Percentiles rank a stretch among this genome's conserved stretches.
Evolutionary conservation across 2,329 filamentous ascomycete genomes (phyloP).

Genomic region (Catunica adiposa): DNA sequence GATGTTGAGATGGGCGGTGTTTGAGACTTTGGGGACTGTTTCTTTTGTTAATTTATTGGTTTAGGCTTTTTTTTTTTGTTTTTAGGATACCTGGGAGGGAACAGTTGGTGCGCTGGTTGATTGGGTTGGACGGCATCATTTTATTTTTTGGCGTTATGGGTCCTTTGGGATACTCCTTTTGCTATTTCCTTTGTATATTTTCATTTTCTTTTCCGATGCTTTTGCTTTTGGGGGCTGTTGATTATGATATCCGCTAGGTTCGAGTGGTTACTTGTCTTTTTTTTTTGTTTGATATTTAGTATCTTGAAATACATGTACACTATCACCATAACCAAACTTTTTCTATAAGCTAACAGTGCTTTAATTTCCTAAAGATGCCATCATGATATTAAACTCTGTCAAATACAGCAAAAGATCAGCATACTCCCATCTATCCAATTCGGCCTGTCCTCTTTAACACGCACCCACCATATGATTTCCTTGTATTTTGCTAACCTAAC

Average conservation of each 20-base stretch:
- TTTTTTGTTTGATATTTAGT: not conserved
- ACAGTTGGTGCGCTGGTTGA: too few relatives aligned
- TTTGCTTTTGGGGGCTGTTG: conserved; percentile 1
- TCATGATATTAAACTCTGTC: too few relatives aligned
- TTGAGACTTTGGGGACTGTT: conserved; percentile 1
- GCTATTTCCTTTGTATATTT: not conserved
- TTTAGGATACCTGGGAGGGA: conserved; percentile 4
- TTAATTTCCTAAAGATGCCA: too few relatives aligned
- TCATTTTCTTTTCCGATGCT: not conserved
- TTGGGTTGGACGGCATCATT: conserved; percentile 5
- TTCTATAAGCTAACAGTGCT: not conserved
- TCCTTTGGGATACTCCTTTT: not conserved
- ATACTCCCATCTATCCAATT: too few relatives aligned
- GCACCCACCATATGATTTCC: too few relatives aligned
- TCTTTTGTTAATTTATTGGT: not conserved
- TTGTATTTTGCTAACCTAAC: too few relatives aligned
- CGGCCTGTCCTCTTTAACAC: too few relatives aligned
- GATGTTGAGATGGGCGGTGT: conserved; percentile 11
- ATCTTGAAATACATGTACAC: not conserved
- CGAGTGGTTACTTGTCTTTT: not conserved
- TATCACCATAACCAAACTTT: not conserved
- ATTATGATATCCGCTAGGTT: not conserved
- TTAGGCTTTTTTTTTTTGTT: not conserved
- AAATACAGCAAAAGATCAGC: too few relatives aligned
- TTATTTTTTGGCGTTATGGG: too few relatives aligned